Evolutionary conservation across 441 rosid genomes (phyloP).

Genomic region (Adansonia madagascariensis): DNA sequence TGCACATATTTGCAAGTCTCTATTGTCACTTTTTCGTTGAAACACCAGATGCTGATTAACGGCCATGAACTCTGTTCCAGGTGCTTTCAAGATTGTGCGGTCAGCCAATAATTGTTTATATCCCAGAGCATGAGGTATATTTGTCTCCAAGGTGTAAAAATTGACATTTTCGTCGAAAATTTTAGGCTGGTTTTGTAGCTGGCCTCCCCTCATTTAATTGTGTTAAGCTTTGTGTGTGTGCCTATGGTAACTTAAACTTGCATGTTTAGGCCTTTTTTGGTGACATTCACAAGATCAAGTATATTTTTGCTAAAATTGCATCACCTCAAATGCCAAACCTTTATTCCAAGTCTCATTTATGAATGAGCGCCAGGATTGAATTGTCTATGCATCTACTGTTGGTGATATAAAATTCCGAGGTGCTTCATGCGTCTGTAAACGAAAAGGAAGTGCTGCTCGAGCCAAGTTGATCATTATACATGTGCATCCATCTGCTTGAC

Average conservation of each 20-base stretch:
- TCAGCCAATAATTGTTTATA: slow-evolving; percentile 76
- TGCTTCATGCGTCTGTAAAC: background rate
- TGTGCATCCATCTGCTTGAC: background rate
- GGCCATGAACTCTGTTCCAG: slow-evolving; percentile 39
- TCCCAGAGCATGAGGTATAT: slow-evolving; percentile 84
- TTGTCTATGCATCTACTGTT: background rate
- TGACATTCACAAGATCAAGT: background rate
- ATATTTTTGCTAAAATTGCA: background rate
- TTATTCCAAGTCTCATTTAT: background rate
- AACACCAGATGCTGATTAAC: slow-evolving; percentile 27
- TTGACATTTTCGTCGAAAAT: background rate
- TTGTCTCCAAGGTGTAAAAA: background rate
- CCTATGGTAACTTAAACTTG: background rate
- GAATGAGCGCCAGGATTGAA: background rate
- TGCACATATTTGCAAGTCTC: background rate
- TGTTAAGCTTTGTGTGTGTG: background rate
- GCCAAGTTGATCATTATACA: background rate
- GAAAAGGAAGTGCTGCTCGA: background rate
- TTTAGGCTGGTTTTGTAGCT: slow-evolving; percentile 2
- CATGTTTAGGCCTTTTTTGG: slow-evolving; percentile 9
- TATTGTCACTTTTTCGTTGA: background rate
- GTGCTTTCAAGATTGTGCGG: slow-evolving; percentile 79
- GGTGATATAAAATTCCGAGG: background rate
- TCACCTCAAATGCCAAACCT: background rate
- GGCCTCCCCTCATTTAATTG: background rate